Conservation (phyloP, 306 rosid species). For the Trichosanthes cucumerina region DNA sequence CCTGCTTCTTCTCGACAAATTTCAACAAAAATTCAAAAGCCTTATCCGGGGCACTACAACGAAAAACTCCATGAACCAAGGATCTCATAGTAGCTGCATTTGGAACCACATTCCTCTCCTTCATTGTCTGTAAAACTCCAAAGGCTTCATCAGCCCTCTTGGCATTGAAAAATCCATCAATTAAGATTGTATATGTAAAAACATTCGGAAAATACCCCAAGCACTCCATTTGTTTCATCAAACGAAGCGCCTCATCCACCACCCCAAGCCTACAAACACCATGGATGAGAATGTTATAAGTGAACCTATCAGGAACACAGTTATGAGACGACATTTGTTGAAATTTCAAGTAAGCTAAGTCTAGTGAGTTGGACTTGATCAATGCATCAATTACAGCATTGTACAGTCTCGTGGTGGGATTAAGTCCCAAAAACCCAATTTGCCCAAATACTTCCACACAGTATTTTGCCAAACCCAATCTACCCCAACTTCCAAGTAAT, state of each 20-base stretch:
- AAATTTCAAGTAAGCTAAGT: conserved; percentile 72
- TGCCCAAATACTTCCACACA: conserved; percentile 60
- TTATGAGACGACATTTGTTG: conserved; percentile 62
- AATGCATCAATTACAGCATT: conserved; percentile 81
- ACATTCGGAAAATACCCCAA: conserved; percentile 62
- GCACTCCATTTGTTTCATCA: conserved; percentile 63
- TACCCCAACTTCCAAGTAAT: conserved; percentile 79
- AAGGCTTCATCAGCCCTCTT: conserved; percentile 68
- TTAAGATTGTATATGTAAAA: conserved; percentile 55
- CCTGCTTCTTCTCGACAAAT: conserved; percentile 35
- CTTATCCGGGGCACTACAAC: conserved; percentile 41
- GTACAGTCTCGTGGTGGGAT: conserved; percentile 60
- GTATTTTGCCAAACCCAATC: conserved; percentile 65
- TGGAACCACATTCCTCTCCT: conserved; percentile 38
- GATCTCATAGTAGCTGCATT: conserved; percentile 75
- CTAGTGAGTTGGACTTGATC: conserved; percentile 70
- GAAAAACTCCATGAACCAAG: conserved; percentile 65
- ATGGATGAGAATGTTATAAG: conserved; percentile 68
- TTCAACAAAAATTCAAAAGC: conserved; percentile 44
- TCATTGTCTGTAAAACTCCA: conserved; percentile 53
- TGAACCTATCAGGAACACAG: conserved; percentile 64
- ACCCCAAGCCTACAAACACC: conserved; percentile 74
- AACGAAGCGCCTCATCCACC: conserved; percentile 76
- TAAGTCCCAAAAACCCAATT: conserved; percentile 47
- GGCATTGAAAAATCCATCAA: conserved; percentile 75